Evolutionary conservation across 2,329 filamentous ascomycete species (phyloP), one percentile per base, ranked within the genome.

Genomic region (Fusarium graminum): DNA sequence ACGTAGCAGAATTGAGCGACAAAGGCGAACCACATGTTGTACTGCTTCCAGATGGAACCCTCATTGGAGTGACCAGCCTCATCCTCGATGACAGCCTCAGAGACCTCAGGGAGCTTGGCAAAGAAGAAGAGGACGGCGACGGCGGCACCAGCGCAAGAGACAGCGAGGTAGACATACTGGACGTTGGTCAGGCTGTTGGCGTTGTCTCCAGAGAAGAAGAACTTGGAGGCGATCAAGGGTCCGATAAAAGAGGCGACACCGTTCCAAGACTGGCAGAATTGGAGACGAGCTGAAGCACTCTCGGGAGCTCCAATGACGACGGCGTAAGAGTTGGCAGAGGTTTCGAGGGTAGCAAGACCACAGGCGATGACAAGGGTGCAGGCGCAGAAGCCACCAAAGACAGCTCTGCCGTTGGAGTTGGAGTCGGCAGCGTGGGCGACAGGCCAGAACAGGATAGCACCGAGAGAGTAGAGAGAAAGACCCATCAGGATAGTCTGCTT

Each of bases 1-100:
- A 82, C 90, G 77, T 94, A 95, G 77, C 88, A 92, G 77, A 93
- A 93, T 72, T 94, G 91, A 1, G 90, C 89, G 69, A 88, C 85
- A 0, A 90, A 86, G 16, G 90, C 92, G 69, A 92, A 90, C 82
- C 93, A 93, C 16, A 93, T 83, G 28, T 87, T 86, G 75, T 90
- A 92, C 72, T 92, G 90, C 79, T 91, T 90, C 74, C 83, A 80
- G 69, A 92, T 84, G 0, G 90, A 88, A 70, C 86, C 84, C 69
- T 88, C 84, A 50, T 83, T 80, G 59, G 81, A 81, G 45, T 81
- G 82, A 14, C 83, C 82, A 61, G 85, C 73, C 61, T 86, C 82
- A 29, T 57, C 39, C 19, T 58, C 71, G 53, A 67, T 73, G 70
- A 76, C 72, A n/a, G 75, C 78, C 66, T 80, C 79, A 2, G 89